A percentile compares a stretch with the other conserved stretches of the same genome.
phyloP scores from a whole-genome alignment of 1,284 basidiomycete species.

The Singerocomus rubriflavus region DNA sequence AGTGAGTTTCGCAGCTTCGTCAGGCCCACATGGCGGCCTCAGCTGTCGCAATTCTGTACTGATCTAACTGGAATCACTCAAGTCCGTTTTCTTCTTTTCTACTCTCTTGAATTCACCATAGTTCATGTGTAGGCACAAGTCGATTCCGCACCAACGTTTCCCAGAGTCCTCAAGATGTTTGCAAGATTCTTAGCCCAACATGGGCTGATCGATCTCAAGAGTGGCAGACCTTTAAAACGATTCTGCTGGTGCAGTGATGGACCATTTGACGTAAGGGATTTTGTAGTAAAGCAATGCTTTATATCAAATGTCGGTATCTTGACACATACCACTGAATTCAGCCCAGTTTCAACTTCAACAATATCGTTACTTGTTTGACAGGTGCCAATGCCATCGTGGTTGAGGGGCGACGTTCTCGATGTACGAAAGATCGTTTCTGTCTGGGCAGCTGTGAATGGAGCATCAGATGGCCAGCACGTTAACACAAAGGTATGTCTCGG shows the following conservation, averaged over 20 bases:
- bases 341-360: constrained; percentile 26
- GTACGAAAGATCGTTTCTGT: constrained; percentile 58
- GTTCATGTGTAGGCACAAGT: constrained; percentile 65
- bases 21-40: constrained; percentile 82
- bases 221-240: constrained; percentile 52
- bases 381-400: constrained; percentile 68
- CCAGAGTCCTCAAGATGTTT: constrained; percentile 63
- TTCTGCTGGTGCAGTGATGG: constrained; percentile 81
- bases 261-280: constrained; percentile 82
- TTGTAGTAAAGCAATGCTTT: constrained; percentile 83
- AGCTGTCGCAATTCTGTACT: constrained; percentile 81
- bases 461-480: constrained; percentile 23
- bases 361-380: constrained; percentile 31
- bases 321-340: constrained; percentile 33
- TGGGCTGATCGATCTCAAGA: constrained; percentile 58
- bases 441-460: constrained; percentile 34
- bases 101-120: constrained; percentile 1
- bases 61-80: constrained; percentile 90
- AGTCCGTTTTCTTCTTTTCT: constrained; percentile 43
- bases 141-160: constrained; percentile 74
- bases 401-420: constrained; percentile 67
- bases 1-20: constrained; percentile 89
- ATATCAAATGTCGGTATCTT: constrained; percentile 63
- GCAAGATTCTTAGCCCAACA: constrained; percentile 67
- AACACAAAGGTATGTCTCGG: constrained; percentile 24